Base-by-base conservation (phyloP, 192 early-diverging fungal genomes). In the Diversispora eburnea region DNA sequence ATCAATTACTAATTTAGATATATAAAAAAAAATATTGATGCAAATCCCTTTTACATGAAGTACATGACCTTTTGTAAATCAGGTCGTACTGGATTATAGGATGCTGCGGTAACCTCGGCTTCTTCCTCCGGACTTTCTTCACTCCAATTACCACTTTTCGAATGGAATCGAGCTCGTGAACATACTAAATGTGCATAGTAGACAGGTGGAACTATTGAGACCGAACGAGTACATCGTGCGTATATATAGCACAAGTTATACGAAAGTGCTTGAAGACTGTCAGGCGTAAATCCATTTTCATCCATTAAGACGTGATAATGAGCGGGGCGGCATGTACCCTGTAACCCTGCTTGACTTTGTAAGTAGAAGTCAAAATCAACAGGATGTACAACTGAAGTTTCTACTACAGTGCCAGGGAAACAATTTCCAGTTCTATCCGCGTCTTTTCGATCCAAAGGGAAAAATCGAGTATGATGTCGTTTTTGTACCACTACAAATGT, bases 261-360 rank as follows among this genome's bases (percentile, higher is more conserved):
- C 0, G 94, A 95, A 20, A 98, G 82, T 67, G 91, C 84, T 74
- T 96, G 93, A 41, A 98, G 78, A 48, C 85, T 82, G 71, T 98
- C 93, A 7, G 89, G 74, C 0, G 84, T 84, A 61, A 95, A 95
- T 9, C 83, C 79, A 77, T 94, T 92, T 47, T 97, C 94, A 70
- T 98, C 93, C 67, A 90, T 84, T 49, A 98, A 77, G 6, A 96
- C 94, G 65, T 90, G 89, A 86, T 98, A 98, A 76, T 94, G 93
- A 0, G 92, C 91, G 0, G 95, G 95, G 45, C 94, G 90, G 9
- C 92, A 95, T 1, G 95, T 96, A 39, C 97, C 95, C 77, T 96
- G 93, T 25, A 97, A 86, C 51, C 95, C 95, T 2, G 91, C 89
- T 68, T 98, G 97, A n/a, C 93, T 90, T 71, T 91, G 92, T 20